These are phyloP conservation scores for Bacterosira constricta DNA, from an alignment of 108 stramenopile species.

Conservation along the genomic window DNA sequence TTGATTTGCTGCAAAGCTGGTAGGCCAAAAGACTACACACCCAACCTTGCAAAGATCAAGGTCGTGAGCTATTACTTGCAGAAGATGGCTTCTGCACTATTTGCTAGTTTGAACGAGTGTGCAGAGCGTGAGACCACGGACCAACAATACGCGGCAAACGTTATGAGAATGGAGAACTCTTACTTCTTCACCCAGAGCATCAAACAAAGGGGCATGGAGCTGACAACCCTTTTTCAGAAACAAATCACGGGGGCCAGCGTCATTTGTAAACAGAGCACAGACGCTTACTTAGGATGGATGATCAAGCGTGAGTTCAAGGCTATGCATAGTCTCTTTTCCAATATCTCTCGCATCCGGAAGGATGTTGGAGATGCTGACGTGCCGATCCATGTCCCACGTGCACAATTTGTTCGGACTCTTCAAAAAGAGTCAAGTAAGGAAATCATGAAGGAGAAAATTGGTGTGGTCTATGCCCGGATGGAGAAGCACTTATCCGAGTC, in stretches of 20 bases:
- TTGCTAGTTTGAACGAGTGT: constrained; percentile 79
- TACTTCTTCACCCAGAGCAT: constrained; percentile 87
- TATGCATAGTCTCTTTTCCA: constrained; percentile 84
- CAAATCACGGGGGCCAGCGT: constrained; percentile 80
- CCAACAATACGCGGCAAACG: constrained; percentile 86
- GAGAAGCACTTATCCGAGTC: constrained; percentile 89
- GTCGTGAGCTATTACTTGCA: constrained; percentile 86
- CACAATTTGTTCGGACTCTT: constrained; percentile 78
- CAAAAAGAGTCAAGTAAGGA: constrained; percentile 85
- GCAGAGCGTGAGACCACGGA: constrained; percentile 82
- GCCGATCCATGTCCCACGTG: constrained; percentile 78
- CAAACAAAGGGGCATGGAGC: constrained; percentile 72
- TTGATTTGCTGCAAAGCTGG: constrained; percentile 81
- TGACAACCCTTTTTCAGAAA: constrained; percentile 74
- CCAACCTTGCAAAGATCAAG: constrained; percentile 82
- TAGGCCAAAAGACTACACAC: constrained; percentile 64
- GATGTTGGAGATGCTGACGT: constrained; percentile 89
- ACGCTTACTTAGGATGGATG: constrained; percentile 91
- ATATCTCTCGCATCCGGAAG: constrained; percentile 78
- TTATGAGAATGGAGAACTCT: constrained; percentile 91
- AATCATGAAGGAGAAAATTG: constrained; percentile 87
- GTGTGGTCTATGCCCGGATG: constrained; percentile 83
- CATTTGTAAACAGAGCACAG: constrained; percentile 86
- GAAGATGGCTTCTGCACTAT: constrained; percentile 86
- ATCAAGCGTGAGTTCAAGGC: constrained; percentile 90